Percentiles rank a stretch among this genome's conserved stretches.
Evolutionary conservation across 306 rosid genomes (phyloP).

Genomic region (Prunus dulcis): DNA sequence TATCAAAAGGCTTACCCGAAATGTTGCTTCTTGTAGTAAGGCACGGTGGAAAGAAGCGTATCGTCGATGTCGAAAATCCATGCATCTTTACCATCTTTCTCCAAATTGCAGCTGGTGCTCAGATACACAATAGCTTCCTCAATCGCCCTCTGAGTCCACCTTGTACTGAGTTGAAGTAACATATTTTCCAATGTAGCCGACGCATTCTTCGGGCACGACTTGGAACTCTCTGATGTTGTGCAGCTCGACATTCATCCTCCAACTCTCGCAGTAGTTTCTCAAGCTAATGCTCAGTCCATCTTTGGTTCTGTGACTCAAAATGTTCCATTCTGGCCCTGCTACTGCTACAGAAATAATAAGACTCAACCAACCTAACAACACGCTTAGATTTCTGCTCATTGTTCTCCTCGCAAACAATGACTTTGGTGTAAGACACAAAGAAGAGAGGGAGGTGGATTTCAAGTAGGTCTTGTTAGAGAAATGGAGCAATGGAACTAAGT

Average conservation of each 20-base stretch:
- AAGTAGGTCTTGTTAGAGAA: slow-evolving; percentile 7
- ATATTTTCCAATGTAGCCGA: slow-evolving; percentile 40
- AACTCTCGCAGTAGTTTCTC: slow-evolving; percentile 62
- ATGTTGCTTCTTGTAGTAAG: slow-evolving; percentile 45
- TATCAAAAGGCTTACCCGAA: slow-evolving; percentile 36
- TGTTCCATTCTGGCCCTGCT: slow-evolving; percentile 61
- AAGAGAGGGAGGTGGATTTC: not conserved
- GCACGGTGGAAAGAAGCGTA: slow-evolving; percentile 52
- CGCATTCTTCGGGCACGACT: slow-evolving; percentile 65
- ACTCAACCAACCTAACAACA: slow-evolving; percentile 18
- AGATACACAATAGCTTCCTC: slow-evolving; percentile 50
- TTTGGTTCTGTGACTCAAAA: slow-evolving; percentile 36
- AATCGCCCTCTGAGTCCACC: slow-evolving; percentile 44
- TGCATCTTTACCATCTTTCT: slow-evolving; percentile 57
- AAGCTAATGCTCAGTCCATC: slow-evolving; percentile 38
- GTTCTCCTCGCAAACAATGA: not conserved
- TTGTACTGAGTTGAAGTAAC: slow-evolving; percentile 47
- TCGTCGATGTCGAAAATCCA: slow-evolving; percentile 80
- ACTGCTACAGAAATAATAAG: slow-evolving; percentile 28
- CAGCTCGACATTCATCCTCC: slow-evolving; percentile 73
- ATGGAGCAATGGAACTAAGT: slow-evolving; percentile 21
- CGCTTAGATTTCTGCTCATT: slow-evolving; percentile 32
- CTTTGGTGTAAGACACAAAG: not conserved
- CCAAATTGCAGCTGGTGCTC: slow-evolving; percentile 44
- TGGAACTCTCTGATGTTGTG: slow-evolving; percentile 56